Base-by-base conservation (phyloP, 208 protist species). In the Naegleria lovaniensis region DNA sequence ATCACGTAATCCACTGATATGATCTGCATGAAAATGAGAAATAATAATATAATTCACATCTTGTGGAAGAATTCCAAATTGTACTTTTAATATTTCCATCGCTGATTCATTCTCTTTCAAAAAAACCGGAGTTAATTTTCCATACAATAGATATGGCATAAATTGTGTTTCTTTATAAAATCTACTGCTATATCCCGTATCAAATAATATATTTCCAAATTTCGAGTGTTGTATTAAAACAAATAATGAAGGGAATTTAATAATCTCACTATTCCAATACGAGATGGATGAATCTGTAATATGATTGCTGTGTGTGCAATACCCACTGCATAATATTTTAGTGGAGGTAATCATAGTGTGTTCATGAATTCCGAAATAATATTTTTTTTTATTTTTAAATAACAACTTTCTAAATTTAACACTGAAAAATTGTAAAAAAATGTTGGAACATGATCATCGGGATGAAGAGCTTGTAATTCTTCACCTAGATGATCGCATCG, bases 21-120 rank as follows among this genome's bases (percentile, higher is more conserved):
- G 76, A 40, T 84, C 76, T 16, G 76, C 76, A 40, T 84, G 76
- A 84, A 84, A 84, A 40, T 84, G 76, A 38, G 76, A 84, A 84
- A 84, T 40, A 16, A 84, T 84, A 41, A 84, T 84, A 39, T 38
- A 40, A 38, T 33, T 84, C 16, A 84, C 33, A 22, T 84, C 5
- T 38, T 84, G 0, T 38, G 11, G 9, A 41, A 38, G 11, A 38
- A 84, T 84, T 19, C 76, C 76, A 67, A 29, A 67, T 40, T 41
- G 16, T 38, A 16, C 29, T 38, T 40, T 84, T 15, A 84, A 40
- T 40, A 41, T 33, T 41, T 41, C 76, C 16, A 3, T 40, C 15
- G 76, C 76, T 38, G 76, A 41, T 84, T 84, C 33, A 15, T 84
- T 6, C 15, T 84, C 38, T 38, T 84, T 40, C 33, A 84, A 33